Percentiles rank a stretch among this genome's conserved stretches.
phyloP scores from a whole-genome alignment of 768 basidiomycete species.

The Lactarius hengduanensis region DNA sequence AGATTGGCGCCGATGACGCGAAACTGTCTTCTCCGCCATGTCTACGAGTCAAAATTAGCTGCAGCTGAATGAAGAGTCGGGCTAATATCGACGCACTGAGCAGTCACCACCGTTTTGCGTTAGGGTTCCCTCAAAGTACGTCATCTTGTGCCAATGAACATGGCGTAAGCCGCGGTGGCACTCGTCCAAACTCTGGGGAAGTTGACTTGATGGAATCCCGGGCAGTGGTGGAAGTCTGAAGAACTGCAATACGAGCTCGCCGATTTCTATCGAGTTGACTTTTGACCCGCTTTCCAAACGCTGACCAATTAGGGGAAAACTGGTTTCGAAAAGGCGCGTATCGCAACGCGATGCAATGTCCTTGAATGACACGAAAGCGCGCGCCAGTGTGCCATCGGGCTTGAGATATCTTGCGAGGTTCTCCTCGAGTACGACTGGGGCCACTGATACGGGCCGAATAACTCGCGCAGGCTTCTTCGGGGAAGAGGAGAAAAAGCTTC shows the following conservation, averaged over 20 bases:
- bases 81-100: constrained; percentile 50
- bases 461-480: constrained; percentile 65
- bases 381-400: constrained; percentile 83
- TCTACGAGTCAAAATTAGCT: constrained; percentile 42
- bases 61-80: neutral
- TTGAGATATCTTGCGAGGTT: constrained; percentile 82
- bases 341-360: constrained; percentile 83
- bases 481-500: constrained; percentile 72
- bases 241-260: constrained; percentile 86
- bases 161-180: constrained; percentile 85
- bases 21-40: constrained; percentile 79
- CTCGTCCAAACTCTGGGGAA: constrained; percentile 93
- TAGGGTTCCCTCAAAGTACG: constrained; percentile 88
- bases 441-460: constrained; percentile 38
- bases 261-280: constrained; percentile 67
- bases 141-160: constrained; percentile 91
- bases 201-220: constrained; percentile 70
- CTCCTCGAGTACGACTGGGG: constrained; percentile 51
- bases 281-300: constrained; percentile 56
- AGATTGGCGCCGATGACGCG: constrained; percentile 84
- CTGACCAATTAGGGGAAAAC: constrained; percentile 78
- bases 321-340: constrained; percentile 79
- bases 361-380: constrained; percentile 86
- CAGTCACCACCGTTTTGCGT: constrained; percentile 96
- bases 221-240: constrained; percentile 88